Evolutionary conservation across 2,329 filamentous ascomycete genomes (phyloP).

Genomic region (Exophiala xenobiotica): DNA sequence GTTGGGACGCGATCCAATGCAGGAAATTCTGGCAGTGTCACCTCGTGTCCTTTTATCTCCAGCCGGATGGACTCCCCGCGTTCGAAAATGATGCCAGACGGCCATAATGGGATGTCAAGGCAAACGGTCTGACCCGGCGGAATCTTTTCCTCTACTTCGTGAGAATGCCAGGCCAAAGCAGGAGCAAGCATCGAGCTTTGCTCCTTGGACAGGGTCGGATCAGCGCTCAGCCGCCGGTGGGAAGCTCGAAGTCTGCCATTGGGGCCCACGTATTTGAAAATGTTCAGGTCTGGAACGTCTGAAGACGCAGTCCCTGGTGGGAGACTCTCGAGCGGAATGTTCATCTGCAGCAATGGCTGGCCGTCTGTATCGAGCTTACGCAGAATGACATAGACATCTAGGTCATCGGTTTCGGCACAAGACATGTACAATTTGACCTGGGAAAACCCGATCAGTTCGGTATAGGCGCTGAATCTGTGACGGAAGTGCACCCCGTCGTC

Average conservation of each 20-base stretch:
- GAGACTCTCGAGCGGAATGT: conserved; percentile 42
- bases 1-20: conserved; percentile 4
- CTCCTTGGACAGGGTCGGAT: conserved; percentile 35
- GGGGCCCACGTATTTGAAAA: conserved; percentile 43
- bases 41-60: conserved; percentile 21
- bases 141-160: conserved; percentile 44
- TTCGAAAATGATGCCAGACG: conserved; percentile 48
- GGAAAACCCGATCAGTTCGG: conserved; percentile 46
- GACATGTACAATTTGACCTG: conserved; percentile 51
- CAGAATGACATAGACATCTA: conserved; percentile 46
- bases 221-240: conserved; percentile 40
- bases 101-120: conserved; percentile 52
- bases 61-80: conserved; percentile 37
- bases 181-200: conserved; percentile 14
- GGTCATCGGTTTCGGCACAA: conserved; percentile 43
- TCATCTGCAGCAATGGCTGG: conserved; percentile 43
- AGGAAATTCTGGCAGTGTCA: conserved; percentile 20
- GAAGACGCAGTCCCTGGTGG: conserved; percentile 33
- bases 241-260: conserved; percentile 49
- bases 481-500: conserved; percentile 17
- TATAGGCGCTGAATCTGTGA: conserved; percentile 41
- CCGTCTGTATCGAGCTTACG: conserved; percentile 47
- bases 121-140: conserved; percentile 43
- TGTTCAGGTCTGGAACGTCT: conserved; percentile 39
- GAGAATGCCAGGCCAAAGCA: conserved; percentile 37